Conservation (phyloP, 441 rosid genomes). For the Breynia disticha region DNA sequence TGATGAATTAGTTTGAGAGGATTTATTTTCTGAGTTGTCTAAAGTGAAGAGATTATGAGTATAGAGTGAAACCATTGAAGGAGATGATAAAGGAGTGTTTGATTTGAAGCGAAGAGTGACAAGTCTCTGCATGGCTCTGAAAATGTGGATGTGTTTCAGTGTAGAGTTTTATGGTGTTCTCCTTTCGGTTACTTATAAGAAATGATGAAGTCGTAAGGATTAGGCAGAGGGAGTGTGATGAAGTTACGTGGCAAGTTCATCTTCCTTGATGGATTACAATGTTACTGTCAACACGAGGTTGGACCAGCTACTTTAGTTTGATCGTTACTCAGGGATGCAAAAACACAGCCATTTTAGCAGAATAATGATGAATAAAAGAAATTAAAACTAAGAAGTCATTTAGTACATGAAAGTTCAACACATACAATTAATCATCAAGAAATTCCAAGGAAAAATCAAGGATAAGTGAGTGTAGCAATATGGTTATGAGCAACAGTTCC, state of each 20-base stretch:
- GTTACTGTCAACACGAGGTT: too few relatives aligned
- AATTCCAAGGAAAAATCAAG: conserved; percentile 14
- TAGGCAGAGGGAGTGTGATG: background rate
- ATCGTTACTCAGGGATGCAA: too few relatives aligned
- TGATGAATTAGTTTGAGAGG: conserved; percentile 1
- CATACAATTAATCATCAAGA: too few relatives aligned
- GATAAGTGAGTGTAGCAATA: conserved; percentile 71
- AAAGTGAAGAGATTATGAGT: conserved; percentile 9
- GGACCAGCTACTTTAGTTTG: too few relatives aligned
- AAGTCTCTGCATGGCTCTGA: conserved; percentile 36
- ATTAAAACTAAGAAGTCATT: too few relatives aligned
- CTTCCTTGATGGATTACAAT: background rate
- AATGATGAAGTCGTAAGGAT: background rate
- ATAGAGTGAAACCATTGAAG: conserved; percentile 8
- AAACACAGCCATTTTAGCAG: too few relatives aligned
- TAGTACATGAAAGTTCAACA: too few relatives aligned
- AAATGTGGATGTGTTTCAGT: background rate
- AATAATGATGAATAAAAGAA: too few relatives aligned
- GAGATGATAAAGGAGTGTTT: conserved; percentile 10
- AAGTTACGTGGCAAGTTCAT: conserved; percentile 1
- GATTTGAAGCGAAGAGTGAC: conserved; percentile 23
- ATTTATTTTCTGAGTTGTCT: background rate
- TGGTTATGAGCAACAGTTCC: conserved; percentile 97
- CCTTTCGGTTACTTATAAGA: too few relatives aligned
- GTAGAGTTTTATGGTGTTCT: too few relatives aligned